phyloP scores from a whole-genome alignment of 75 land plant species.

The Pseudotsuga menziesii region DNA sequence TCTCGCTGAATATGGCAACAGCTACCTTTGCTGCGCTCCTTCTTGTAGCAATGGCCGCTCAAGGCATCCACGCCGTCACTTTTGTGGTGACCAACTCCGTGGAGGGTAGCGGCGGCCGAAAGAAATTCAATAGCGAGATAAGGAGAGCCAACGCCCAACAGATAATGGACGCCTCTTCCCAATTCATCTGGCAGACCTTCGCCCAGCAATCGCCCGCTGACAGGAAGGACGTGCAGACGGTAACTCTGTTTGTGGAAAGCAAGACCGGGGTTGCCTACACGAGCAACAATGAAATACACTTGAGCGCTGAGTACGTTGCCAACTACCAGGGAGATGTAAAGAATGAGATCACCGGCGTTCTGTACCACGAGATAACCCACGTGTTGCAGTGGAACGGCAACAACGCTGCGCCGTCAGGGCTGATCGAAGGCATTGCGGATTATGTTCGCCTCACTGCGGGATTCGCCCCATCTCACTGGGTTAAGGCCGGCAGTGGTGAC shows the following conservation, averaged over 20 bases:
- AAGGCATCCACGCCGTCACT: slow-evolving; percentile 14
- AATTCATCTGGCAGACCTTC: slow-evolving; percentile 30
- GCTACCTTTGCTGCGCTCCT: too few relatives aligned
- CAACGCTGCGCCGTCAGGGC: slow-evolving; percentile 25
- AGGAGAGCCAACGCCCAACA: slow-evolving; percentile 18
- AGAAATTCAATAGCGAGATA: slow-evolving; percentile 19
- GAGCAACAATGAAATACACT: not conserved
- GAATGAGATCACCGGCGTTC: slow-evolving; percentile 39
- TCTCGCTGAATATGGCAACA: too few relatives aligned
- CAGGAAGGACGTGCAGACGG: not conserved
- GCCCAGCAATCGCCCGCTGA: slow-evolving; percentile 5
- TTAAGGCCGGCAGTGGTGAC: slow-evolving; percentile 43
- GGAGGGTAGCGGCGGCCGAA: slow-evolving; percentile 15
- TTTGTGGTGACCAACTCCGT: slow-evolving; percentile 23
- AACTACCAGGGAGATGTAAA: not conserved
- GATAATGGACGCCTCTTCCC: slow-evolving; percentile 8
- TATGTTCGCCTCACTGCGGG: slow-evolving; percentile 42
- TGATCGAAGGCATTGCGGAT: slow-evolving; percentile 60
- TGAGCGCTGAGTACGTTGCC: not conserved
- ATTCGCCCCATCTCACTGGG: slow-evolving; percentile 42
- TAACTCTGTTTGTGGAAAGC: not conserved
- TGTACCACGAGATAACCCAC: slow-evolving; percentile 65
- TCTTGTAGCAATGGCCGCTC: too few relatives aligned
- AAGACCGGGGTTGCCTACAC: not conserved
- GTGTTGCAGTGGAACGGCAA: slow-evolving; percentile 70